phyloP scores from a whole-genome alignment of 169 alveolate species.

The Eimeria sp. region DNA sequence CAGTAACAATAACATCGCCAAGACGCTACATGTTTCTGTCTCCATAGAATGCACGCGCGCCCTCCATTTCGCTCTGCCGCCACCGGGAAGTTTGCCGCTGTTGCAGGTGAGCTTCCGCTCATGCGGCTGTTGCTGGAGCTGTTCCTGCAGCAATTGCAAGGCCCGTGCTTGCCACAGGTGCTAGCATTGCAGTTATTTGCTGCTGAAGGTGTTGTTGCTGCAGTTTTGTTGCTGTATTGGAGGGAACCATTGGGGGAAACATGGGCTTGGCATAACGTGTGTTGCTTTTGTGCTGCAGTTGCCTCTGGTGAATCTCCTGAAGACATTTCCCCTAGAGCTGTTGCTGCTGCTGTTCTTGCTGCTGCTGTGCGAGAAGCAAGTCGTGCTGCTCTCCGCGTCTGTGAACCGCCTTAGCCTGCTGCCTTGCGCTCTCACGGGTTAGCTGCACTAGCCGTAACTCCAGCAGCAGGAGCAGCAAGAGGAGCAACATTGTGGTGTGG shows the following conservation, averaged over 20 bases:
- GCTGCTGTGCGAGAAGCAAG: constrained; percentile 54
- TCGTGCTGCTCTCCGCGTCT: constrained; percentile 62
- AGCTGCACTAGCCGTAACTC: neutral
- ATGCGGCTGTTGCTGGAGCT: neutral
- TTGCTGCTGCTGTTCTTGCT: constrained; percentile 13
- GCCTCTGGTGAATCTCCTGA: constrained; percentile 14
- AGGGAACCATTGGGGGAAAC: neutral
- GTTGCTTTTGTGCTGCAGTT: constrained; percentile 26
- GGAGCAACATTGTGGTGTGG: neutral
- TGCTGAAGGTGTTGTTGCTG: neutral
- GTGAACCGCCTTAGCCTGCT: constrained; percentile 55
- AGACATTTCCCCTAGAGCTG: constrained; percentile 27
- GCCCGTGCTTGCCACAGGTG: neutral
- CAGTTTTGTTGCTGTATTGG: neutral
- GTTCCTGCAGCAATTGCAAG: neutral
- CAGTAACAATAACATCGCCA: neutral
- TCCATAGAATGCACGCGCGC: constrained; percentile 26
- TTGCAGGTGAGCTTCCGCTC: constrained; percentile 23
- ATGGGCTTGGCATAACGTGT: neutral
- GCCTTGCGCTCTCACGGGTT: constrained; percentile 59
- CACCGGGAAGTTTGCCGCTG: constrained; percentile 53
- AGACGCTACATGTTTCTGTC: constrained; percentile 1
- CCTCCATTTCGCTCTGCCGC: constrained; percentile 52
- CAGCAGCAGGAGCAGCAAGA: neutral
- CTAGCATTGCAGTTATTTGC: neutral